Evolutionary conservation across 2,329 filamentous ascomycete species (phyloP).

Genomic region (Aspergillus sclerotialis): DNA sequence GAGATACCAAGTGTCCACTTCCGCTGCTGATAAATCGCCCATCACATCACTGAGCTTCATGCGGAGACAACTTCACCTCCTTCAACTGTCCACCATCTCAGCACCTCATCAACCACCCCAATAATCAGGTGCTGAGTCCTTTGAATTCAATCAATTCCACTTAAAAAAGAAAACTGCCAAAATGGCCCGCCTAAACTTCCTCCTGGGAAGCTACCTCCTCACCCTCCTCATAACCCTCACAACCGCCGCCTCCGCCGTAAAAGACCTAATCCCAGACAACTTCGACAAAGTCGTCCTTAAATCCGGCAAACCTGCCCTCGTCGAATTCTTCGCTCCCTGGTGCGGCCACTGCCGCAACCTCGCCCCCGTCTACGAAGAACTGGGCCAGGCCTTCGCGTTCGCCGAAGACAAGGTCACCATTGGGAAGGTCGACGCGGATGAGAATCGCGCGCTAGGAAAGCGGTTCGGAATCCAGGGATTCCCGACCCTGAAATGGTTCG

Average conservation of each 20-base stretch:
- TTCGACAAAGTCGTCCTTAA: conserved; percentile 86
- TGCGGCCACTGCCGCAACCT: conserved; percentile 99
- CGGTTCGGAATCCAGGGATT: conserved; percentile 88
- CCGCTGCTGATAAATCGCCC: not conserved
- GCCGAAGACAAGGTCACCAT: conserved; percentile 73
- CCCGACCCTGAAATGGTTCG: conserved; percentile 95
- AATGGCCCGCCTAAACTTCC: conserved; percentile 41
- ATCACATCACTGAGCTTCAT: no score
- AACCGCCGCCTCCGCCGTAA: conserved; percentile 67
- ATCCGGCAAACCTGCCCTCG: conserved; percentile 88
- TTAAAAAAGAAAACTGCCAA: conserved; percentile 10
- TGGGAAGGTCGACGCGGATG: conserved; percentile 93
- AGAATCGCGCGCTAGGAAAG: conserved; percentile 75
- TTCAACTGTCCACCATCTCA: no score
- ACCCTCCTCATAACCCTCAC: conserved; percentile 49
- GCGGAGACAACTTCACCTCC: no score
- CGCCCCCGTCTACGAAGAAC: conserved; percentile 88
- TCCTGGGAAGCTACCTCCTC: conserved; percentile 40
- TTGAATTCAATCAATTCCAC: not conserved
- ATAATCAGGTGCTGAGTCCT: not conserved
- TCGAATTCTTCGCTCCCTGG: conserved; percentile 98
- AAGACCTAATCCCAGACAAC: conserved; percentile 83
- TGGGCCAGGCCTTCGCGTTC: conserved; percentile 66
- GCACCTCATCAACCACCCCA: no score
- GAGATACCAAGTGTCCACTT: not conserved